These are phyloP conservation scores for Plasmodium relictum DNA, from an alignment of 169 alveolate species.

Conservation along the genomic window DNA sequence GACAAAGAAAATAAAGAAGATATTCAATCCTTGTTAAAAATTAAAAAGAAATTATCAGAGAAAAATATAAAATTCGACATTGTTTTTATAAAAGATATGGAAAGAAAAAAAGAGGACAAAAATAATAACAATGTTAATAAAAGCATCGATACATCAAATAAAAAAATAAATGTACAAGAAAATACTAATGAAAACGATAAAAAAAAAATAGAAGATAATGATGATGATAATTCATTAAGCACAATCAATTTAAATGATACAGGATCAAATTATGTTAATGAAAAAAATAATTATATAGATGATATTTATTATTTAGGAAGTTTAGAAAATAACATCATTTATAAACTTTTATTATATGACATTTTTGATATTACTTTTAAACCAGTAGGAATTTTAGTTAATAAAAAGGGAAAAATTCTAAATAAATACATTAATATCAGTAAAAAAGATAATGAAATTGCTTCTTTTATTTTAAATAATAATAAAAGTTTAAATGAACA, in stretches of 20 bases:
- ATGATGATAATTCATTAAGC: not conserved
- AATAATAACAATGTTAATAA: not conserved
- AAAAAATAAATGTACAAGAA: not conserved
- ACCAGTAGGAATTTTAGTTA: conserved; percentile 50
- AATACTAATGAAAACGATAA: not conserved
- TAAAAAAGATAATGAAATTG: conserved; percentile 54
- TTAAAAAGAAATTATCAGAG: conserved; percentile 34
- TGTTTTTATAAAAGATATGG: conserved; percentile 51
- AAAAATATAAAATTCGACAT: conserved; percentile 55
- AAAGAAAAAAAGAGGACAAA: conserved; percentile 11
- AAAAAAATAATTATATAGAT: conserved; percentile 34
- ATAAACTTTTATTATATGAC: conserved; percentile 48
- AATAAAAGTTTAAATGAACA: conserved; percentile 63
- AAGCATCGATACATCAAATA: not conserved
- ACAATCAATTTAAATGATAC: too few species aligned
- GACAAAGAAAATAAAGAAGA: conserved; percentile 59
- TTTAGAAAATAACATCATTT: conserved; percentile 57
- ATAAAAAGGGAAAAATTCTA: conserved; percentile 66
- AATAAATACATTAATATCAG: conserved; percentile 55
- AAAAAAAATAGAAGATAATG: not conserved
- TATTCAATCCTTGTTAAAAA: conserved; percentile 32
- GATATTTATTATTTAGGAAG: conserved; percentile 57
- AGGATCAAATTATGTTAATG: not conserved
- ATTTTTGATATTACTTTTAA: conserved; percentile 63
- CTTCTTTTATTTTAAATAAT: conserved; percentile 37